These are phyloP conservation scores for Podaxis rugospora DNA, from an alignment of 768 basidiomycete genomes.

Conservation along the genomic window DNA sequence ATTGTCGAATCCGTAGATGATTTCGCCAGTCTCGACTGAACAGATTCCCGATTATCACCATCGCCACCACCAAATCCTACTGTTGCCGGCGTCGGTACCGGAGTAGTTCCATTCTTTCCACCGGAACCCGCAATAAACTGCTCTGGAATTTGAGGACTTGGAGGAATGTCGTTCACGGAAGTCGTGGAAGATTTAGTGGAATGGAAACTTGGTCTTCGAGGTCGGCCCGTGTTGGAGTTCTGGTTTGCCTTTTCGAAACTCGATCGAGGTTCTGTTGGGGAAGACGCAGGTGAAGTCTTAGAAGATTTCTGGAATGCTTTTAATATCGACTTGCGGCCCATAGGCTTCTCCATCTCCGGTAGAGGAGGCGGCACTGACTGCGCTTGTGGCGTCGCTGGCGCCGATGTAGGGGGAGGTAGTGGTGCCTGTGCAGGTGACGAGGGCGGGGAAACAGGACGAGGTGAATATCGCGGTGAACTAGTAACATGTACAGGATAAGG, in stretches of 20 bases:
- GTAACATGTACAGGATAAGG: slow-evolving; percentile 54
- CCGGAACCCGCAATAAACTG: slow-evolving; percentile 29
- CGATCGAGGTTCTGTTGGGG: slow-evolving; percentile 22
- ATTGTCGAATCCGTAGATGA: slow-evolving; percentile 30
- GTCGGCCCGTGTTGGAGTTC: slow-evolving; percentile 15
- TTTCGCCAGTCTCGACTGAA: slow-evolving; percentile 27
- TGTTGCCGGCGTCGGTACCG: not conserved
- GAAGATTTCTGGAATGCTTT: slow-evolving; percentile 30
- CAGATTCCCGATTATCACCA: slow-evolving; percentile 22
- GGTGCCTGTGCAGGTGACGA: slow-evolving; percentile 8
- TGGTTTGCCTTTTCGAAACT: slow-evolving; percentile 32
- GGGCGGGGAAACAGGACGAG: slow-evolving; percentile 29
- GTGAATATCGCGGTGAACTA: slow-evolving; percentile 24
- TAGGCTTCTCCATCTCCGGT: slow-evolving; percentile 41
- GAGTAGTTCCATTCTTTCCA: slow-evolving; percentile 14
- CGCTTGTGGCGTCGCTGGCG: slow-evolving; percentile 11
- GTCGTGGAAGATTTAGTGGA: slow-evolving; percentile 29
- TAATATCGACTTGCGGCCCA: slow-evolving; percentile 65
- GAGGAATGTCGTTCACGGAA: slow-evolving; percentile 44
- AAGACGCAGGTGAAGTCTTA: slow-evolving; percentile 16
- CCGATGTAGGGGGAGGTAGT: slow-evolving; percentile 20
- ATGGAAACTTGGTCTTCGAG: slow-evolving; percentile 9
- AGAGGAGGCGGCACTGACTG: slow-evolving; percentile 17
- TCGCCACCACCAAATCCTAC: slow-evolving; percentile 4
- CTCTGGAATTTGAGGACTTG: slow-evolving; percentile 59